Percentiles rank a stretch among this genome's conserved stretches.
These are phyloP conservation scores for Fusarium bactridioides DNA, from an alignment of 2,329 filamentous ascomycete species.

Conservation along the genomic window DNA sequence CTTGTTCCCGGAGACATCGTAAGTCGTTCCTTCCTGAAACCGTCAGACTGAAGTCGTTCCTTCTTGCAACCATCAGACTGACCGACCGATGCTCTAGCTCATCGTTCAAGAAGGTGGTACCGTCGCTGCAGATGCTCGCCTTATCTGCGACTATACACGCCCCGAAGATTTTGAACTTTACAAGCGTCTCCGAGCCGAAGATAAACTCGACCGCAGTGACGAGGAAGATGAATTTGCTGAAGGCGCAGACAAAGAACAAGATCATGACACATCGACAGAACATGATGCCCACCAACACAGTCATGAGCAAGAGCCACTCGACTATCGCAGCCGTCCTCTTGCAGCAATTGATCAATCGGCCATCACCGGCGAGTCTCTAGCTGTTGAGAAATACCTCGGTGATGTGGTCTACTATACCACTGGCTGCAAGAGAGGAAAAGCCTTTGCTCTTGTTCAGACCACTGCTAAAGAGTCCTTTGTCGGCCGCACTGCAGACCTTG, in stretches of 20 bases:
- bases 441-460: constrained; percentile 10
- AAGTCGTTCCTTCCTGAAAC: neutral
- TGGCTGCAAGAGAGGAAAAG: constrained; percentile 23
- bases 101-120: constrained; percentile 25
- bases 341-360: constrained; percentile 25
- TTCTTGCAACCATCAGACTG: neutral
- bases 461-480: constrained; percentile 20
- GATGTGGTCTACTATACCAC: constrained; percentile 29
- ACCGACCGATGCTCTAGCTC: neutral
- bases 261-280: neutral
- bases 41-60: neutral
- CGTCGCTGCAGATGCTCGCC: constrained; percentile 19
- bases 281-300: neutral
- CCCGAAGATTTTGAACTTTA: constrained; percentile 28
- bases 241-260: neutral
- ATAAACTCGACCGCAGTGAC: constrained; percentile 23
- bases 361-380: constrained; percentile 23
- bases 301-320: neutral
- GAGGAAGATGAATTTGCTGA: constrained; percentile 20
- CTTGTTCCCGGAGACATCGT: constrained; percentile 19
- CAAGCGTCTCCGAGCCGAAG: constrained; percentile 22
- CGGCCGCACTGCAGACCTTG: constrained; percentile 23
- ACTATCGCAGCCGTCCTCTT: constrained; percentile 16
- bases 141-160: constrained; percentile 20
- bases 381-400: constrained; percentile 19